Evolutionary conservation across 2,329 filamentous ascomycete genomes (phyloP).

Genomic region (Trichoderma asperellum): DNA sequence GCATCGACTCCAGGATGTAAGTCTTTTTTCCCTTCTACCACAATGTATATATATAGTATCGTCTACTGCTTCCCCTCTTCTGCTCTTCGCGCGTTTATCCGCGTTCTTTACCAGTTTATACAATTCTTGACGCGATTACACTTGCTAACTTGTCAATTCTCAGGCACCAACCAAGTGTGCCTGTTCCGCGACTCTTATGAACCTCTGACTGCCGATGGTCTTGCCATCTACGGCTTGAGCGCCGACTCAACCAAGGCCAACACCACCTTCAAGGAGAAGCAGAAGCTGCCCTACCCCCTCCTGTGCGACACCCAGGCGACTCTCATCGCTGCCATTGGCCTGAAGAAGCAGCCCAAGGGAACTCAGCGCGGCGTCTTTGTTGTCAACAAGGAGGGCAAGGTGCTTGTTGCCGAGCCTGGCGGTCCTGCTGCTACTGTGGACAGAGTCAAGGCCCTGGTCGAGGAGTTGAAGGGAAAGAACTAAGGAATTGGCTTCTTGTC

Average conservation of each 20-base stretch:
- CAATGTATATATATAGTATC: too few species aligned
- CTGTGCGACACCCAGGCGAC: slow-evolving; percentile 78
- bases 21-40: slow-evolving; percentile 39
- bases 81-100: slow-evolving; percentile 9
- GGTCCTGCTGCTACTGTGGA: slow-evolving; percentile 78
- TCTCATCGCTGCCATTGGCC: slow-evolving; percentile 83
- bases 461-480: slow-evolving; percentile 42
- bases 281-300: slow-evolving; percentile 84
- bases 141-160: slow-evolving; percentile 22
- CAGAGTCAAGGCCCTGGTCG: slow-evolving; percentile 73
- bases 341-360: slow-evolving; percentile 81
- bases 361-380: slow-evolving; percentile 88
- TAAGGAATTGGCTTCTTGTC: neutral
- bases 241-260: slow-evolving; percentile 89
- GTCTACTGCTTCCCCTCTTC: too few species aligned
- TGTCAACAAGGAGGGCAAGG: slow-evolving; percentile 79
- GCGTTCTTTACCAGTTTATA: neutral
- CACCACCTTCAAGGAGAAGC: slow-evolving; percentile 88
- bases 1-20: slow-evolving; percentile 94
- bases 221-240: slow-evolving; percentile 88
- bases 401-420: slow-evolving; percentile 74
- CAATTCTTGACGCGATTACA: slow-evolving; percentile 12
- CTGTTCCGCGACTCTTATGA: slow-evolving; percentile 87
- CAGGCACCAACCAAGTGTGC: slow-evolving; percentile 91
- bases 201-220: slow-evolving; percentile 74